Base-by-base conservation (phyloP, 768 basidiomycete species). In the Tricholomella constricta region DNA sequence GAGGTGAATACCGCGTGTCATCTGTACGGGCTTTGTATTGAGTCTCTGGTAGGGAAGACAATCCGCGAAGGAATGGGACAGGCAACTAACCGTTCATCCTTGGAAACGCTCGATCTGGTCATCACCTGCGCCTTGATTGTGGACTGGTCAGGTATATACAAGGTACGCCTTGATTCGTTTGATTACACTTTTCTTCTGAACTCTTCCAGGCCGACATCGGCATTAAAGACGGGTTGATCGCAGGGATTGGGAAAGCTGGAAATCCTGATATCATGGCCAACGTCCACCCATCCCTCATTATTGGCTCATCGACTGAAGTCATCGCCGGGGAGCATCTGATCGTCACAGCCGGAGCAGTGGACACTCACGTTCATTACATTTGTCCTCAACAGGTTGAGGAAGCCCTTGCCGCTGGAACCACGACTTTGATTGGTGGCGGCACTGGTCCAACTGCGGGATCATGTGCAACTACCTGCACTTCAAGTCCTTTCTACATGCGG, bases 1-100 rank as follows among this genome's bases (percentile, higher is more conserved):
- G 94, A 63, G 96, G 93, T 85, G 62, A 56, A 72, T 6, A 54
- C 36, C 19, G 22, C 19, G 35, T 48, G 5, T 1, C 15, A 12
- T 26, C 34, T 17, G 4, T 32, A n/a, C n/a, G n/a, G 8, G 17
- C 2, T 38, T 41, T 42, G 15, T 41, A 3, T 22, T 53, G 4
- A 62, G 35, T 40, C 46, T 20, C 38, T 42, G 44, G 10, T 56
- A 92, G 91, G 94, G 15, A 98, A 98, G 72, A 82, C 88, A 1
- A 90, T 98, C 46, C 87, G 96, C 20, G 97, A 98, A 63, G 97
- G 97, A 5, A 96, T 97, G 90, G 97, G 95, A 7, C 95, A 98
- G 67, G 86, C 86, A 0, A 90, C 89, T 1, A 84, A 89, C 57
- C 74, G 84, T 11, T 76, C 82, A 0, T 81, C 89, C 8, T 58